These are phyloP conservation scores for Epichloe amarillans DNA, from an alignment of 2,329 filamentous ascomycete genomes.

Conservation along the genomic window DNA sequence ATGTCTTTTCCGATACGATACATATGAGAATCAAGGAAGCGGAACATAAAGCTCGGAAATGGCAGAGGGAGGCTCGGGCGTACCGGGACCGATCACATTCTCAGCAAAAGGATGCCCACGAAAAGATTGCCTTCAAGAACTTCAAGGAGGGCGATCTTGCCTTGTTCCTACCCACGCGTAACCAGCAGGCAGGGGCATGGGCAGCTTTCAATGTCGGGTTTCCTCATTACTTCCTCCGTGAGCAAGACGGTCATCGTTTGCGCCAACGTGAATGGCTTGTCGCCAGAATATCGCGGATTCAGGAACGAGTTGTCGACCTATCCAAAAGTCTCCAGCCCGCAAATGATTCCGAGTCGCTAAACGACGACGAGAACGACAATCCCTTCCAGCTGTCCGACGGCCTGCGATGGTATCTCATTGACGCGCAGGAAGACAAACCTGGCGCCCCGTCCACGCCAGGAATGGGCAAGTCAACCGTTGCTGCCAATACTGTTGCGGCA, in stretches of 20 bases:
- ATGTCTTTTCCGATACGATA: conserved; percentile 72
- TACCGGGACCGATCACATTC: conserved; percentile 80
- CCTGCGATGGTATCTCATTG: conserved; percentile 88
- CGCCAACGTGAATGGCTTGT: conserved; percentile 75
- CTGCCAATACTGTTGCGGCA: conserved; percentile 75
- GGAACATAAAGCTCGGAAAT: conserved; percentile 84
- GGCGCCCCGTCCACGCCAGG: conserved; percentile 86
- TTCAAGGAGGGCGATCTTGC: conserved; percentile 97
- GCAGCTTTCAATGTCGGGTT: conserved; percentile 97
- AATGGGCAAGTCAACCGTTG: conserved; percentile 81
- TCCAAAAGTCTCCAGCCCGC: conserved; percentile 55
- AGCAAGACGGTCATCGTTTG: conserved; percentile 79
- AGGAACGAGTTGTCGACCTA: conserved; percentile 86
- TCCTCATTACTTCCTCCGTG: conserved; percentile 90
- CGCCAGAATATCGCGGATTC: conserved; percentile 78
- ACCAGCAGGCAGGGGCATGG: conserved; percentile 90
- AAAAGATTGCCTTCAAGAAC: conserved; percentile 89
- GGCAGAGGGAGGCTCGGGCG: conserved; percentile 73
- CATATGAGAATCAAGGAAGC: conserved; percentile 86
- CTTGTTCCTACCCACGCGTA: conserved; percentile 84
- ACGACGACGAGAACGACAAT: conserved; percentile 75
- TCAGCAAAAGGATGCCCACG: conserved; percentile 72
- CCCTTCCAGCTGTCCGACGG: conserved; percentile 94
- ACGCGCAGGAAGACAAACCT: conserved; percentile 85
- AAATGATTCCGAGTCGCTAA: conserved; percentile 36